A percentile compares a stretch with the other conserved stretches of the same genome.
Conservation (phyloP, 352 stramenopile species). For the Phytopythium sindhum region DNA sequence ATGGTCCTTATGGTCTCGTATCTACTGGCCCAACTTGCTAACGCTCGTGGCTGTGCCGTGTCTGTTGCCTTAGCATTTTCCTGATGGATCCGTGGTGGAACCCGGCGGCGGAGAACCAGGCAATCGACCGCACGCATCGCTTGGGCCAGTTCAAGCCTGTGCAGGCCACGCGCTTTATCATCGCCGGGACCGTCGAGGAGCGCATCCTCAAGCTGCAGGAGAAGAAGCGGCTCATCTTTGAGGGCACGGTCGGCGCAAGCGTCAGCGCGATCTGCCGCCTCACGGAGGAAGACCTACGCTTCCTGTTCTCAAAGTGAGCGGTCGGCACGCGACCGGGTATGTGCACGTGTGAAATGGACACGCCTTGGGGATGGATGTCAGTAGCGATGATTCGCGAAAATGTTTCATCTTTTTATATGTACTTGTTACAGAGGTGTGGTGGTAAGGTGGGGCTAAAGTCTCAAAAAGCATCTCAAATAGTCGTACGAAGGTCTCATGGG, state of each 20-base stretch:
- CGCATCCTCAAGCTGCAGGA: slow-evolving; percentile 96
- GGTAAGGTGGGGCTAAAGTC: not conserved
- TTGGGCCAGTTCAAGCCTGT: slow-evolving; percentile 98
- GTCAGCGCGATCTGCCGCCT: slow-evolving; percentile 84
- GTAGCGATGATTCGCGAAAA: not conserved
- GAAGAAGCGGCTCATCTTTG: slow-evolving; percentile 96
- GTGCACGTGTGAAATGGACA: not conserved
- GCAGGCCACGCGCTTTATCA: slow-evolving; percentile 96
- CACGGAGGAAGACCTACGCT: slow-evolving; percentile 93
- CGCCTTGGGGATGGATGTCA: not conserved
- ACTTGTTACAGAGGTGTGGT: not conserved
- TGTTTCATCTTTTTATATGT: slow-evolving; percentile 4
- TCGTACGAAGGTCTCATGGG: slow-evolving; percentile 2
- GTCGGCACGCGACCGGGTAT: not conserved
- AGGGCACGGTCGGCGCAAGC: slow-evolving; percentile 97
- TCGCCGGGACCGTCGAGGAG: slow-evolving; percentile 97
- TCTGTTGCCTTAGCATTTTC: slow-evolving; percentile 82
- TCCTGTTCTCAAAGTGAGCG: slow-evolving; percentile 80
- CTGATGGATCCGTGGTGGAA: slow-evolving; percentile 99
- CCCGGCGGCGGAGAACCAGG: slow-evolving; percentile 91
- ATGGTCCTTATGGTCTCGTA: not conserved
- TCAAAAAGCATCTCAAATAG: slow-evolving; percentile 8
- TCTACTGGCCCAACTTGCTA: slow-evolving; percentile 8
- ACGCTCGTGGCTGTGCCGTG: slow-evolving; percentile 1
- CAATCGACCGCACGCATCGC: slow-evolving; percentile 97